Evolutionary conservation across 176 grass and related monocot species (phyloP), one percentile per base, ranked within the genome.

Genomic region (Coix lacrymajobi): DNA sequence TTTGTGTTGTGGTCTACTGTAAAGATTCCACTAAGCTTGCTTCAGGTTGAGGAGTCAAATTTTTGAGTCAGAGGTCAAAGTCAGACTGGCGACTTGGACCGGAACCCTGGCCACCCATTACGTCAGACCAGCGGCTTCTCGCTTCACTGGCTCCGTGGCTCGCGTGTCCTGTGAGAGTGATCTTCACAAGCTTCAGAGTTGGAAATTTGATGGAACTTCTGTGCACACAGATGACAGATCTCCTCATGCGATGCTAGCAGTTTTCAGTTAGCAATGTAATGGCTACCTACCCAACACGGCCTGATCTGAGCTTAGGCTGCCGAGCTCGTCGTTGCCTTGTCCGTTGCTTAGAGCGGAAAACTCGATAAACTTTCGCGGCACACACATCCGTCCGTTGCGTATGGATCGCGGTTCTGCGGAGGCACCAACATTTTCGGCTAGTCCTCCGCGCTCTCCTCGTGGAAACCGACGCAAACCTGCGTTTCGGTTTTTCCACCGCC

Each of bases 41-140:
- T 79, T 32, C 40, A 11, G n/a, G n/a, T n/a, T n/a, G n/a, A n/a
- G n/a, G n/a, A n/a, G 76, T 75, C 77, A 46, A 74, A 65, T 45
- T 66, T 43, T 16, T 54, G 44, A 28, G n/a, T 83, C 80, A 51
- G 66, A 62, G n/a, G n/a, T n/a, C n/a, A n/a, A n/a, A n/a, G 79
- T 83, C 43, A 77, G 45, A 19, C 25, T 28, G 80, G 30, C 40
- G 31, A 83, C 80, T 78, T 88, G 52, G 80, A 83, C 79, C 17
- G n/a, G 44, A 33, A 38, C 40, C 85, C 69, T 65, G 58, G 26
- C 13, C 26, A 16, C 34, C 34, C 22, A 32, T 19, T 73, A 11
- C 22, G 67, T 40, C 13, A 25, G 71, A 41, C n/a, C 3, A 20
- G 16, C 30, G 22, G 2, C 30, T 38, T 11, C 20, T 62, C 51